Conservation (phyloP, 2,329 filamentous ascomycete species). For the Penicillium sp. region DNA sequence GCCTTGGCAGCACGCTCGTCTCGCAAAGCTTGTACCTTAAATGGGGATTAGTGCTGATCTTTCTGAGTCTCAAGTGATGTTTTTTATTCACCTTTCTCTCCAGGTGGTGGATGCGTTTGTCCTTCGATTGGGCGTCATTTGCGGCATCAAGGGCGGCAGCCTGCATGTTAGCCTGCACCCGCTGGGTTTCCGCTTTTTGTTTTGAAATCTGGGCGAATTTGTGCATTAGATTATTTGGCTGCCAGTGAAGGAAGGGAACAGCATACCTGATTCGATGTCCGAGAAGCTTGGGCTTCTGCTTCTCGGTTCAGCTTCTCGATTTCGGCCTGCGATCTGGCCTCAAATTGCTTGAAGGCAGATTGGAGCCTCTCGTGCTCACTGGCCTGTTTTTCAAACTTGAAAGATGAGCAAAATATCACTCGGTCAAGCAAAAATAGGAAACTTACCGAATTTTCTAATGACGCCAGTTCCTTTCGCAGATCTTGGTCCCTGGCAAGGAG, state of each 20-base stretch:
- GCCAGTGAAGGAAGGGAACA: background rate
- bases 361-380: conserved; percentile 23
- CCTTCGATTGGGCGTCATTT: conserved; percentile 33
- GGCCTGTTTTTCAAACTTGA: conserved; percentile 29
- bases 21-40: conserved; percentile 37
- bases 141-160: conserved; percentile 24
- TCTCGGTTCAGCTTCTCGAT: conserved; percentile 24
- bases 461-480: conserved; percentile 16
- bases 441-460: conserved; percentile 27
- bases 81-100: conserved; percentile 36
- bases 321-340: conserved; percentile 22
- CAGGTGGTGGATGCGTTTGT: conserved; percentile 33
- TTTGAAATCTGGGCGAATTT: conserved; percentile 20
- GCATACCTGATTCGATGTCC: conserved; percentile 26
- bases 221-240: background rate
- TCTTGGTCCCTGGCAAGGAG: conserved; percentile 24
- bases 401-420: conserved; percentile 5
- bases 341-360: conserved; percentile 21
- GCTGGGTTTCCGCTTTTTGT: conserved; percentile 28
- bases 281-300: conserved; percentile 22
- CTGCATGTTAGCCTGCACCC: conserved; percentile 30
- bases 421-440: background rate
- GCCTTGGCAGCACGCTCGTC: conserved; percentile 40
- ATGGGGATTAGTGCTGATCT: background rate
- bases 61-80: no score